Conservation (phyloP, 352 stramenopile species). For the Elongisporangium prolatum region DNA sequence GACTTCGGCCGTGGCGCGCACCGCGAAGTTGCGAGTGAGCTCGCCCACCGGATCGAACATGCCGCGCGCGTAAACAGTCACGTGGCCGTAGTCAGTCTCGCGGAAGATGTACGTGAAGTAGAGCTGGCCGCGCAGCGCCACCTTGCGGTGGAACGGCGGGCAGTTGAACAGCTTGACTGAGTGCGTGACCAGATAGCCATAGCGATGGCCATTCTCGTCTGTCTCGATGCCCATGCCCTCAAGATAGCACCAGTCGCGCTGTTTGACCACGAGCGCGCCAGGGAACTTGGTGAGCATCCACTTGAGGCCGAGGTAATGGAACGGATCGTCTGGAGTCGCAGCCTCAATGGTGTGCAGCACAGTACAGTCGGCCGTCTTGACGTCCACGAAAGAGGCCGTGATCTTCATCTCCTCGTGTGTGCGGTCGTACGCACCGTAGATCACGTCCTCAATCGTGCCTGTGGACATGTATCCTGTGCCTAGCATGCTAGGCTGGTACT, state of each 20-base stretch:
- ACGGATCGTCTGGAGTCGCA: conserved; percentile 29
- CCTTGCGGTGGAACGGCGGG: conserved; percentile 28
- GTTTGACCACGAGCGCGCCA: conserved; percentile 15
- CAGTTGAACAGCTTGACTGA: conserved; percentile 28
- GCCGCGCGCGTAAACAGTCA: conserved; percentile 35
- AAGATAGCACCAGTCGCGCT: conserved; percentile 35
- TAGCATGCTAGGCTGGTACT: conserved; percentile 8
- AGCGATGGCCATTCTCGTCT: conserved; percentile 21
- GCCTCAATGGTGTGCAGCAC: conserved; percentile 31
- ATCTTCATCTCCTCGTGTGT: conserved; percentile 22
- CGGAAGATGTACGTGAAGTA: conserved; percentile 37
- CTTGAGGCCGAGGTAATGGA: conserved; percentile 44
- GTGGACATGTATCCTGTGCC: conserved; percentile 15
- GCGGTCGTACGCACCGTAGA: conserved; percentile 39
- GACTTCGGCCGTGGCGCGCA: conserved; percentile 22
- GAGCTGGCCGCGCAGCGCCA: conserved; percentile 23
- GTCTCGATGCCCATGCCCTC: conserved; percentile 31
- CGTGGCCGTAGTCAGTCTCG: conserved; percentile 16
- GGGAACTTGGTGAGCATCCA: conserved; percentile 29
- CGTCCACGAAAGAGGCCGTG: conserved; percentile 28
- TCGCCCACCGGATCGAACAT: conserved; percentile 39
- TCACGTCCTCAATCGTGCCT: conserved; percentile 47
- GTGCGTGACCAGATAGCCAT: conserved; percentile 44
- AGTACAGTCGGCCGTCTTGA: conserved; percentile 30
- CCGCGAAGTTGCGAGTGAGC: conserved; percentile 19